Conservation (phyloP, 805 yeast genomes). For the Candida glaebosa region DNA sequence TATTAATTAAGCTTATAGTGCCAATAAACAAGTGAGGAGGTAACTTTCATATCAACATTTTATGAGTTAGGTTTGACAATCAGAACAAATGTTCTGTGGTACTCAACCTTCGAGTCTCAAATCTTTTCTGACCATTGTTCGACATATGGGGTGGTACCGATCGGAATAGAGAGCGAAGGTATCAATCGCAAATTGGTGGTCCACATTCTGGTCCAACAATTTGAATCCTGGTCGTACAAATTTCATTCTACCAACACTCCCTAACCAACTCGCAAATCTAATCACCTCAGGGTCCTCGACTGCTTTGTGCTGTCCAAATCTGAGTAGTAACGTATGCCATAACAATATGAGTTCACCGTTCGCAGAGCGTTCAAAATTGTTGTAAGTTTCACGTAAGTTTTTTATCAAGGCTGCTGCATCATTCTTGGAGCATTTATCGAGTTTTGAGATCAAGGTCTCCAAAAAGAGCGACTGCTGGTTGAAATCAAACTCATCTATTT, state of each 20-base stretch:
- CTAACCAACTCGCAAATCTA: constrained; percentile 27
- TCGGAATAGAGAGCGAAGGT: constrained; percentile 19
- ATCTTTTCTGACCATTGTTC: constrained; percentile 22
- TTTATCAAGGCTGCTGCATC: constrained; percentile 10
- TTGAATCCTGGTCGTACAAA: constrained; percentile 32
- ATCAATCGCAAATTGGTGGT: constrained; percentile 25
- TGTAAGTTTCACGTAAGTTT: constrained; percentile 16
- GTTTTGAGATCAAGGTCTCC: constrained; percentile 16
- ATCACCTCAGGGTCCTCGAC: constrained; percentile 14
- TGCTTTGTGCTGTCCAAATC: constrained; percentile 15
- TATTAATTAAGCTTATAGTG: not conserved
- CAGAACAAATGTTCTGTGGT: not conserved
- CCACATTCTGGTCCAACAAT: constrained; percentile 17
- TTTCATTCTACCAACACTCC: constrained; percentile 36
- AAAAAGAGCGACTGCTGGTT: constrained; percentile 25
- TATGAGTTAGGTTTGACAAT: not conserved
- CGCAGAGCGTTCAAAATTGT: constrained; percentile 15
- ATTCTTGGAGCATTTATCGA: constrained; percentile 10
- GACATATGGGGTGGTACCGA: constrained; percentile 32
- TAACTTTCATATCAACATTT: not conserved
- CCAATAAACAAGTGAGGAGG: not conserved
- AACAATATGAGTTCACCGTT: constrained; percentile 24
- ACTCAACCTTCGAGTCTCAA: constrained; percentile 8
- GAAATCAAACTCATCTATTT: constrained; percentile 18
- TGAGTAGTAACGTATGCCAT: constrained; percentile 23